Conservation (phyloP, 805 yeast genomes). For the Pichia sporocuriosa region DNA sequence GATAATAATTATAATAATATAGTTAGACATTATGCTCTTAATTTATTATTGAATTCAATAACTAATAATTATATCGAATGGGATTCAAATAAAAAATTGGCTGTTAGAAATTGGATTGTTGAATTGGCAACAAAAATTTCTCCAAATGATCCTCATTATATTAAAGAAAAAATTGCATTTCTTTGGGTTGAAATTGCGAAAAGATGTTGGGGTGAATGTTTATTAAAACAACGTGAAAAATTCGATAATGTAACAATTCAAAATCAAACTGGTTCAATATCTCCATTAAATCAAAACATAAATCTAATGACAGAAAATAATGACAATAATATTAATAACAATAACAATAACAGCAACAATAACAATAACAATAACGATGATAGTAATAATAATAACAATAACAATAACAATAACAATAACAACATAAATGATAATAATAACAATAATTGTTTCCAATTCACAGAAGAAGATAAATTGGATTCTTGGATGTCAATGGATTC, state of each 20-base stretch:
- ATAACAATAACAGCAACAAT: not conserved
- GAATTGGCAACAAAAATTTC: constrained; percentile 61
- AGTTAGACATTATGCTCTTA: constrained; percentile 86
- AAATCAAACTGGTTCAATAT: too few species aligned
- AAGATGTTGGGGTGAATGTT: constrained; percentile 78
- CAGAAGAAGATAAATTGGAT: constrained; percentile 45
- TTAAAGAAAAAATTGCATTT: constrained; percentile 83
- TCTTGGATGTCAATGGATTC: constrained; percentile 90
- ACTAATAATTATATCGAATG: constrained; percentile 49
- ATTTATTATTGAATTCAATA: constrained; percentile 70
- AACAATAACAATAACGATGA: too few species aligned
- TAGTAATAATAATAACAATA: constrained; percentile 4
- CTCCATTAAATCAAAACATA: too few species aligned
- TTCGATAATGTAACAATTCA: not conserved
- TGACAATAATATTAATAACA: not conserved
- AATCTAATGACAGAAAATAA: not conserved
- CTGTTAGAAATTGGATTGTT: constrained; percentile 78
- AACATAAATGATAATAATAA: too few species aligned
- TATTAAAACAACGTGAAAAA: constrained; percentile 28
- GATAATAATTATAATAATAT: constrained; percentile 56
- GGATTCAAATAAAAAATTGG: constrained; percentile 48
- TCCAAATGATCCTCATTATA: constrained; percentile 75
- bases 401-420: not conserved
- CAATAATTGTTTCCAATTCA: constrained; percentile 11
- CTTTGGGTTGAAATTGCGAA: constrained; percentile 91